phyloP scores from a whole-genome alignment of 208 protist species.

The Acanthamoeba royreba region DNA sequence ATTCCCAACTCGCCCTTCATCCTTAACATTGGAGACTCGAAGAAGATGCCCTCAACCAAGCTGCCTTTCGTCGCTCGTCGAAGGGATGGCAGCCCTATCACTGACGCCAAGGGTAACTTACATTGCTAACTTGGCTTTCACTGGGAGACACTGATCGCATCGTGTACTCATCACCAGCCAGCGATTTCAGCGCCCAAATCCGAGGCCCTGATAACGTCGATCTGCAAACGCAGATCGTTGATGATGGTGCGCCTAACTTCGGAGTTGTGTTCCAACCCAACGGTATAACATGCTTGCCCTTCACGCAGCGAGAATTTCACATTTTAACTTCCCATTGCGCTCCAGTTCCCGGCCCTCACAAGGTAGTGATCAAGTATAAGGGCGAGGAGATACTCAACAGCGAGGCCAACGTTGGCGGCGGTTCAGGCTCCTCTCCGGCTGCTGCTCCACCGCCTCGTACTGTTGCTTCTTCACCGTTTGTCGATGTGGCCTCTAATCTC shows the following conservation, averaged over 20 bases:
- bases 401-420: background rate
- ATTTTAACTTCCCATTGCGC: background rate
- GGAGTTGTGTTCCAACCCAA: background rate
- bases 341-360: constrained; percentile 25
- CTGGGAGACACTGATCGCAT: background rate
- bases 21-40: background rate
- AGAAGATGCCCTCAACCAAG: background rate
- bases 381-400: constrained; percentile 44
- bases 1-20: constrained; percentile 15
- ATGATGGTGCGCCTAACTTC: background rate
- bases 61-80: background rate
- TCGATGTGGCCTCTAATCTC: background rate
- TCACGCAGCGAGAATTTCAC: background rate
- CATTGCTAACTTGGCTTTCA: background rate
- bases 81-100: constrained; percentile 4
- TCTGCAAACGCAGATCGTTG: background rate
- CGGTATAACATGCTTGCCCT: background rate
- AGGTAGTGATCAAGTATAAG: constrained; percentile 27
- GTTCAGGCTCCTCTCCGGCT: background rate
- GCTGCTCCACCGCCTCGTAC: background rate
- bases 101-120: background rate
- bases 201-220: background rate
- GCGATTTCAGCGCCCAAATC: background rate
- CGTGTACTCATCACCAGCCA: background rate
- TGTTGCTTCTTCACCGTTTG: background rate